These are phyloP conservation scores for Arthroderma uncinatum DNA, from an alignment of 2,329 filamentous ascomycete species.

Conservation along the genomic window DNA sequence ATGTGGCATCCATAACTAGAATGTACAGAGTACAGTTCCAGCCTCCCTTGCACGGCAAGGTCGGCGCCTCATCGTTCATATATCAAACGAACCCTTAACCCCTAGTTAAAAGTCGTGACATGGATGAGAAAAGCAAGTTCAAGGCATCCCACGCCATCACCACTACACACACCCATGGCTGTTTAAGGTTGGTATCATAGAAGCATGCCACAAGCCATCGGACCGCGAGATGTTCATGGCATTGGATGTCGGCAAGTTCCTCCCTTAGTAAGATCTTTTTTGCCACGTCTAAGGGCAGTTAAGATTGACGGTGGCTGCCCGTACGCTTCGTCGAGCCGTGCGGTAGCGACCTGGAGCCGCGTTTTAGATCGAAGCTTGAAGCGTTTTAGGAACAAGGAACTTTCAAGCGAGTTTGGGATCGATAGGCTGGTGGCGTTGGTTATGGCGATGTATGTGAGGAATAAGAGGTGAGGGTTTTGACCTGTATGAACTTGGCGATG, in stretches of 20 bases:
- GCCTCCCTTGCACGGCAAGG: not conserved
- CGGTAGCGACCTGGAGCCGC: not conserved
- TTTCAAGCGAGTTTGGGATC: not conserved
- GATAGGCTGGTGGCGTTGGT: not conserved
- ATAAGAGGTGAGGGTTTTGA: not conserved
- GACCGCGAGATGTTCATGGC: not conserved
- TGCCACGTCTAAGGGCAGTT: not conserved
- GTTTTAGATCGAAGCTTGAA: not conserved
- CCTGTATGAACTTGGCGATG: not conserved
- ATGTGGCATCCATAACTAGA: not conserved
- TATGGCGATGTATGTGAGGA: not conserved
- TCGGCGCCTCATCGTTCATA: not conserved
- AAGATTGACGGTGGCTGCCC: not conserved
- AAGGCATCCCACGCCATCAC: not conserved
- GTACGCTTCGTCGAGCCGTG: not conserved
- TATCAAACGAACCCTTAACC: not conserved
- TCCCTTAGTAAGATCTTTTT: not conserved
- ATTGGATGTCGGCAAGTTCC: not conserved
- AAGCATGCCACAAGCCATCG: not conserved
- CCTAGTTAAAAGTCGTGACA: not conserved
- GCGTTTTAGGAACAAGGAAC: not conserved
- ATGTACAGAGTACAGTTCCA: not conserved
- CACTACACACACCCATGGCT: not conserved
- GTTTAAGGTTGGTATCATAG: not conserved
- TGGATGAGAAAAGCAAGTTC: not conserved